Evolutionary conservation across 2,329 filamentous ascomycete species (phyloP).

Genomic region (Claviceps spartinae): DNA sequence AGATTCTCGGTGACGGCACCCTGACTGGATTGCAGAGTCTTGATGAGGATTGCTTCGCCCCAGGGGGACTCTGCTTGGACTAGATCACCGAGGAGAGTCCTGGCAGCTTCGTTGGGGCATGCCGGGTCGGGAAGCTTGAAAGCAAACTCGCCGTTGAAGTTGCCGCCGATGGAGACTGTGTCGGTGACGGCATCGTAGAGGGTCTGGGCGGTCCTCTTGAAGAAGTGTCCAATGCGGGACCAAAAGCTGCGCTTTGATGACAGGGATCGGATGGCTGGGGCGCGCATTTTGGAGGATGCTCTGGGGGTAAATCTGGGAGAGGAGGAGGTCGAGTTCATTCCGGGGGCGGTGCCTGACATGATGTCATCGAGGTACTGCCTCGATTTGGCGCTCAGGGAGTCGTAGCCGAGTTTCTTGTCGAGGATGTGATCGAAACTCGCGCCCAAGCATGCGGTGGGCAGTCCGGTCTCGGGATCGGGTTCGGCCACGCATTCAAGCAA

Average conservation of each 20-base stretch:
- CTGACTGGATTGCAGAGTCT: not conserved
- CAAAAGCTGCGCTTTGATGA: constrained; percentile 4
- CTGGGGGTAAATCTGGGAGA: not conserved
- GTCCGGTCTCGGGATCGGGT: not conserved
- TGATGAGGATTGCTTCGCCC: constrained; percentile 3
- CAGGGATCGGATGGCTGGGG: not conserved
- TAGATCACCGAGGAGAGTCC: not conserved
- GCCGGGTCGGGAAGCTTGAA: constrained; percentile 11
- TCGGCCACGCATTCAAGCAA: not conserved
- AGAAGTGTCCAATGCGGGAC: not conserved
- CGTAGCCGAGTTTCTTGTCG: constrained; percentile 2
- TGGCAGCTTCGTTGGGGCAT: not conserved
- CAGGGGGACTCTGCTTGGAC: not conserved
- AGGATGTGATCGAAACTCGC: constrained; percentile 4
- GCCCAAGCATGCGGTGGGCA: constrained; percentile 5
- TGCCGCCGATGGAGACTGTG: constrained; percentile 5
- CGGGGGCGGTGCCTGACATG: not conserved
- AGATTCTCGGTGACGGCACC: too few species aligned
- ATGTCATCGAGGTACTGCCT: constrained; percentile 6
- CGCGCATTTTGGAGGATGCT: not conserved
- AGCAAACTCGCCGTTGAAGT: constrained; percentile 8
- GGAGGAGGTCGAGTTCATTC: not conserved
- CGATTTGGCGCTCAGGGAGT: constrained; percentile 5
- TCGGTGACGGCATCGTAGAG: constrained; percentile 2
- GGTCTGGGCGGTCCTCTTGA: not conserved